These are phyloP conservation scores for Diplodia seriata DNA, from an alignment of 2,329 filamentous ascomycete genomes.

Conservation along the genomic window DNA sequence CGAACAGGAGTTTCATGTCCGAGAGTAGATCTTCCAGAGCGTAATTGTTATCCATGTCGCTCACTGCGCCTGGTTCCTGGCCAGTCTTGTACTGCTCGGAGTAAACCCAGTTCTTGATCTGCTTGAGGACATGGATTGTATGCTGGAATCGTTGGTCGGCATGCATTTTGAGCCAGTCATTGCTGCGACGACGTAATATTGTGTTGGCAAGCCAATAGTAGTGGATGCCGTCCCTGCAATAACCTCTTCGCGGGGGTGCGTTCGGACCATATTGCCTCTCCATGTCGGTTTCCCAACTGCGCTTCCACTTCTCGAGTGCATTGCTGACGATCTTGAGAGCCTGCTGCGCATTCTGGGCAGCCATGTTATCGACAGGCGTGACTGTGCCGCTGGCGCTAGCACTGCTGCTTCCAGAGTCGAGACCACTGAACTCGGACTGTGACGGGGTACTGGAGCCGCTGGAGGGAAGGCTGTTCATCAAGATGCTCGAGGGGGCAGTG, in stretches of 20 bases:
- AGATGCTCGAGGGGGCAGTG: conserved; percentile 4
- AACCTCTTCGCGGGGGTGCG: conserved; percentile 60
- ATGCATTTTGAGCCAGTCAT: conserved; percentile 60
- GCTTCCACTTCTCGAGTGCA: conserved; percentile 75
- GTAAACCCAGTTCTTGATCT: conserved; percentile 66
- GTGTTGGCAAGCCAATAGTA: conserved; percentile 75
- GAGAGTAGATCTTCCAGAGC: conserved; percentile 69
- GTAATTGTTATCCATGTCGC: conserved; percentile 71
- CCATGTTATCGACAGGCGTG: conserved; percentile 53
- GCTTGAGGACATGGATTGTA: conserved; percentile 67
- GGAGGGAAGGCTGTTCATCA: conserved; percentile 38
- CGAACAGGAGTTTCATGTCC: conserved; percentile 75
- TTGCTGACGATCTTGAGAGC: conserved; percentile 55
- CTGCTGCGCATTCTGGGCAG: conserved; percentile 57
- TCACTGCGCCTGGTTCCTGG: conserved; percentile 71
- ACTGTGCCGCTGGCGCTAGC: conserved; percentile 46
- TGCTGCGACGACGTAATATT: conserved; percentile 42
- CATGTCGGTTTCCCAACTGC: conserved; percentile 74
- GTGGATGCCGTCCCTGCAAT: conserved; percentile 74
- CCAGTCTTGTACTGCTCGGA: conserved; percentile 70
- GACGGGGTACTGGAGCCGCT: conserved; percentile 63
- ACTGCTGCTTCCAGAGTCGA: conserved; percentile 44
- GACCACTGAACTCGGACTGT: conserved; percentile 65
- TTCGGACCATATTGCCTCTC: conserved; percentile 63
- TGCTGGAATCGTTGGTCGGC: conserved; percentile 67